Base-by-base conservation (phyloP, 2,329 filamentous ascomycete genomes). In the Diplodia seriata region DNA sequence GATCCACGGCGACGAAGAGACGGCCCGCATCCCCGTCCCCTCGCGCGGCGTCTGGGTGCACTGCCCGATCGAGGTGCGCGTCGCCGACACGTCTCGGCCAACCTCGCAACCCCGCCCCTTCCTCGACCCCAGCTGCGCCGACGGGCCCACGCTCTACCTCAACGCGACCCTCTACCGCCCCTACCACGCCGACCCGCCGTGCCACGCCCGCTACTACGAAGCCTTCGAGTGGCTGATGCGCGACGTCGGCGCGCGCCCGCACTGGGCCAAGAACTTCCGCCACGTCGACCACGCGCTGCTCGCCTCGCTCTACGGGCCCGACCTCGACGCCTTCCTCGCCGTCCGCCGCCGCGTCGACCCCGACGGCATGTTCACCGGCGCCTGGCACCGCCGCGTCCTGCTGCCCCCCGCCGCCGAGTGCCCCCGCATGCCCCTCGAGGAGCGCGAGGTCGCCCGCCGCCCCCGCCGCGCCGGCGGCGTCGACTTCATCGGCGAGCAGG, bases 261-360 rank as follows among this genome's bases (percentile, higher is more conserved):
- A 97, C 79, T 97, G 93, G 92, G 93, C 93, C 8, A 97, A 97
- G 85, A 97, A 97, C 77, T 97, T 96, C 78, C 82, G 74, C 29
- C 84, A 85, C 9, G 84, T 86, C 4, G 80, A 83, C 5, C 84
- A 86, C 12, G 74, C 81, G 0, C 87, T 91, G 36, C 84, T 97
- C 53, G 85, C 87, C 68, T 77, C 78, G 1, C 87, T 92, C 77
- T 96, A 95, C 76, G 90, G 90, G 50, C 78, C 84, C n/a, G 82
- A 89, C 57, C 82, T 96, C 68, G 80, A 84, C 20, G 80, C 86
- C 56, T 97, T 90, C 86, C 83, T 90, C 50, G 81, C 84, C 33
- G 84, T 96, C 7, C 85, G 93, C 65, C 84, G 90, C 69, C 84
- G 88, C 64, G 88, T 87, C 40, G 93, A 97, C 75, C 90, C 91